Percentiles rank a stretch among this genome's conserved stretches.
Evolutionary conservation across 2,329 filamentous ascomycete genomes (phyloP).

Genomic region (Diplodia seriata): DNA sequence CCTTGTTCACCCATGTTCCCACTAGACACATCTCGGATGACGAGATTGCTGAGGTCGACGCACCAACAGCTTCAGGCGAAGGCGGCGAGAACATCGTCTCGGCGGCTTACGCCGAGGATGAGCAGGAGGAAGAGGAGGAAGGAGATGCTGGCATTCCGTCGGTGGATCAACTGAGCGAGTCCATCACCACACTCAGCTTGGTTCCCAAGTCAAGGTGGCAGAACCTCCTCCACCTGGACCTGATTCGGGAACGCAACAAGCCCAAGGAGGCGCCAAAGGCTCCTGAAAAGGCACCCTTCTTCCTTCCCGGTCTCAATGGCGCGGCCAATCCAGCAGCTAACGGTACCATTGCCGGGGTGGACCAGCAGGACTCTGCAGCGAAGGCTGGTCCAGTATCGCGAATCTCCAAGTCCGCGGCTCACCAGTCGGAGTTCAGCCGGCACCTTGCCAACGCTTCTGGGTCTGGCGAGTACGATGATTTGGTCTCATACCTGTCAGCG

Average conservation of each 20-base stretch:
- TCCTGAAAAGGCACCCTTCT: constrained; percentile 95
- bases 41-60: constrained; percentile 69
- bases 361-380: constrained; percentile 36
- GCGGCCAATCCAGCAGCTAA: constrained; percentile 34
- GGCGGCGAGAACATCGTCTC: constrained; percentile 77
- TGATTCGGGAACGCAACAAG: constrained; percentile 91
- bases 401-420: constrained; percentile 43
- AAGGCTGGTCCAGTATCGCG: constrained; percentile 40
- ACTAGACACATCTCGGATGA: constrained; percentile 83
- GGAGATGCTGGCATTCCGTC: constrained; percentile 52
- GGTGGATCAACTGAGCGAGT: constrained; percentile 78
- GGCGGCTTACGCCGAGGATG: constrained; percentile 71
- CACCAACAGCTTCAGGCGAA: constrained; percentile 82
- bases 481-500: constrained; percentile 79
- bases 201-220: constrained; percentile 94
- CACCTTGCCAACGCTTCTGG: constrained; percentile 56
- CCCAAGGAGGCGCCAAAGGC: constrained; percentile 89
- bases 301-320: constrained; percentile 72
- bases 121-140: constrained; percentile 57
- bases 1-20: constrained; percentile 86
- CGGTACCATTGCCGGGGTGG: constrained; percentile 35
- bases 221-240: constrained; percentile 87
- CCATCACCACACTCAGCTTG: constrained; percentile 87
- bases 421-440: constrained; percentile 55
- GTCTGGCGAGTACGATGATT: constrained; percentile 67